Conservation (phyloP, 2,329 filamentous ascomycete genomes). For the Knoxdaviesia capensis region DNA sequence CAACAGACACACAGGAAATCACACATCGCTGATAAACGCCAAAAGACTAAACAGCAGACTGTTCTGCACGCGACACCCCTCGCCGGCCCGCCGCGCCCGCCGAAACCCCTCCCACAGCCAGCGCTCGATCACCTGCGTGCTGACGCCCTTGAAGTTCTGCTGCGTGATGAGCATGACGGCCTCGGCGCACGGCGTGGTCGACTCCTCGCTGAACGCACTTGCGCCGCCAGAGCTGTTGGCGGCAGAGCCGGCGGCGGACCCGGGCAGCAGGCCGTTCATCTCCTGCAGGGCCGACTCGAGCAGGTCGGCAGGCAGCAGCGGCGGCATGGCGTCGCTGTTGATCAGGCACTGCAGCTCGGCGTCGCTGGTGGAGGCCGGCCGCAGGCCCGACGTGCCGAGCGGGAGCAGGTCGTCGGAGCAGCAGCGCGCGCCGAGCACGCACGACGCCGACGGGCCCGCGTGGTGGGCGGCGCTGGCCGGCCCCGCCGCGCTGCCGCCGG, state of each 20-base stretch:
- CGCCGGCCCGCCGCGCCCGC: constrained; percentile 5
- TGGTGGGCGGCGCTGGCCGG: too few species aligned
- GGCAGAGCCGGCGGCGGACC: too few species aligned
- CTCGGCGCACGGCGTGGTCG: constrained; percentile 13
- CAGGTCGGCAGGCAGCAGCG: not conserved
- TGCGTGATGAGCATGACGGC: constrained; percentile 13
- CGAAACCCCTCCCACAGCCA: constrained; percentile 12
- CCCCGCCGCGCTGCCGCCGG: too few species aligned
- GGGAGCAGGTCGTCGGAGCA: constrained; percentile 3
- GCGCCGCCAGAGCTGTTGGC: too few species aligned
- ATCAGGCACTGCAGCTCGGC: not conserved
- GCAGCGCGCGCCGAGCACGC: constrained; percentile 4
- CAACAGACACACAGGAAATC: not conserved
- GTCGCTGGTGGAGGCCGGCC: not conserved
- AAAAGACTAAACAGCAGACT: constrained; percentile 9
- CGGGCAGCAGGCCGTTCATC: too few species aligned
- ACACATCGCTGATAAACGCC: constrained; percentile 8
- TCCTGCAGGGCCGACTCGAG: not conserved
- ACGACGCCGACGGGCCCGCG: not conserved
- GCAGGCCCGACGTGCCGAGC: not conserved
- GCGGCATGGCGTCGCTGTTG: too few species aligned
- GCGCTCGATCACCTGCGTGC: constrained; percentile 4
- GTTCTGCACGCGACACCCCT: constrained; percentile 13
- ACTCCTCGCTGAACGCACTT: constrained; percentile 5
- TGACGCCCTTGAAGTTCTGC: constrained; percentile 11